phyloP scores from a whole-genome alignment of 148 eudicot genomes.

The Vaccinium corymbosum region DNA sequence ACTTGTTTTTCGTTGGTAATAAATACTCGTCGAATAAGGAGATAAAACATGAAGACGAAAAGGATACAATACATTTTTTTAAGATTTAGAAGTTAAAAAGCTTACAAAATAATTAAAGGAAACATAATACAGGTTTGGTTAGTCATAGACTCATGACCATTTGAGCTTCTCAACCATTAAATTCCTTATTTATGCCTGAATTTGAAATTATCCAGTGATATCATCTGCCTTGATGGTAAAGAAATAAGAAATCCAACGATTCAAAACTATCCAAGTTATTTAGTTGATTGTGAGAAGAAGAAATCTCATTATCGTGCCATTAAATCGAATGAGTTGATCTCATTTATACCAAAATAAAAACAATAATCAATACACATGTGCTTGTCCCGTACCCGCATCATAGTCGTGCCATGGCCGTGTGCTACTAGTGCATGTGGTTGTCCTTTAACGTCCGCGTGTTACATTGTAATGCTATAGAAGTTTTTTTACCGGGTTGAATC shows the following conservation, averaged over 20 bases:
- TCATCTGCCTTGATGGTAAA: neutral
- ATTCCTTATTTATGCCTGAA: neutral
- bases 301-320: neutral
- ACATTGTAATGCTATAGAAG: neutral
- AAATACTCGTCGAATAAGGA: slow-evolving; percentile 8
- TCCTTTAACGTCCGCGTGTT: neutral
- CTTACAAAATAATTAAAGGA: neutral
- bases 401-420: neutral
- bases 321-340: neutral
- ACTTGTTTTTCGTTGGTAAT: neutral
- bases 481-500: neutral
- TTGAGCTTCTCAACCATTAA: neutral
- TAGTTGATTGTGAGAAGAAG: neutral
- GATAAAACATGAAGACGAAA: neutral
- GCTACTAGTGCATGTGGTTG: neutral
- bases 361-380: neutral
- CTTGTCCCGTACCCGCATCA: neutral
- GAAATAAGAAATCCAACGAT: neutral
- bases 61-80: neutral
- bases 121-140: neutral
- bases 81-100: neutral
- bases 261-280: neutral
- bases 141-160: neutral
- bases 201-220: neutral
- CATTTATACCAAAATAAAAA: neutral